Evolutionary conservation across 148 eudicot species (phyloP), one percentile per base, ranked within the genome.

Genomic region (Arbutus unedo): DNA sequence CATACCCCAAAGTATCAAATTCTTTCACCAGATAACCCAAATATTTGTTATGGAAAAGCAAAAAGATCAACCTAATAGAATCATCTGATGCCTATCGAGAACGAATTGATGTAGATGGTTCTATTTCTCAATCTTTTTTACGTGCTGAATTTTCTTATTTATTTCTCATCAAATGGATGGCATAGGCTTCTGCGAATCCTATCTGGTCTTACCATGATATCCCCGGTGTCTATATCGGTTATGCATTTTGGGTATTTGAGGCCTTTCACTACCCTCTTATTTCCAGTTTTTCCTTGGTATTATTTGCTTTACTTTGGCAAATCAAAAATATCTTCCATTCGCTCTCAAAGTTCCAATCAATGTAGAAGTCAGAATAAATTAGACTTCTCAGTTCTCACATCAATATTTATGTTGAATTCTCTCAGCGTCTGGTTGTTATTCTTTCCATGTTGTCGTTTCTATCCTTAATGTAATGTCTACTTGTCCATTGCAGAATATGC

Each of bases 401-500:
- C 38, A 70, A 15, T 70, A 19, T 71, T 16, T 21, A 10, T 72
- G 8, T 73, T 45, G 25, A 72, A 15, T 19, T 18, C 53, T 8
- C 43, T 43, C 38, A 8, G 56, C 45, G 18, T 76, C 45, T 21
- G 44, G 15, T 73, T 1, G 5, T 73, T 15, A 74, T 23, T 23
- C 23, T 76, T 23, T 51, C 21, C 3, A 23, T 59, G 25, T 51
- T 76, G 13, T 25, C 60, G 57, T 76, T 11, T 14, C 44, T 50
- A 76, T 23, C 45, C 43, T 1, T 15, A 23, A n/a, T 62, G 19
- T 11, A 53, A 8, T 11, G 11, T 31, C 18, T 44, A 6, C 51
- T 45, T 74, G 54, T 66, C 56, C 73, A 53, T 78, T 83, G 82
- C 95, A 96, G 98, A 96, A 87, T 96, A 96, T 83, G 98, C 97